Evolutionary conservation across 495 filamentous ascomycete genomes (phyloP), one percentile per base, ranked within the genome.

Genomic region (Staphylotrichum tortipilum): DNA sequence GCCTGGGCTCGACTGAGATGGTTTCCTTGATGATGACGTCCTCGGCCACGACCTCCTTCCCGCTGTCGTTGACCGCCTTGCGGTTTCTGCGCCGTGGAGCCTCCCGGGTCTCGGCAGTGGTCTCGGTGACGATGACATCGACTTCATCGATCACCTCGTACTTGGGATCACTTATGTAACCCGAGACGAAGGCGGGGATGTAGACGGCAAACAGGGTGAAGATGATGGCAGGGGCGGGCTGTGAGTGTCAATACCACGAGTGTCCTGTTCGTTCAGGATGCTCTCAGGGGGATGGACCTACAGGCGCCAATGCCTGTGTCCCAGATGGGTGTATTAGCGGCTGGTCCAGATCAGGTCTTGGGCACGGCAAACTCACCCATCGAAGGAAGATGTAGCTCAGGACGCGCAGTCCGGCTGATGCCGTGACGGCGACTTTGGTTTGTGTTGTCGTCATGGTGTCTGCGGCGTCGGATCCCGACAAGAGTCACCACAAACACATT

Each of bases 361-460:
- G 36, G 38, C 24, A 23, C 34, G 17, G 24, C 37, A 12, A 44
- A 65, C 72, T 55, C 73, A 94, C 89, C 89, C 88, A 95, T 81
- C 92, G 75, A 21, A 96, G 69, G 62, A 96, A 95, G 49, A 89
- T 55, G 60, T 84, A 92, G 47, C 77, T 71, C 11, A 73, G 49
- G 2, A 81, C 21, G 43, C 89, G 76, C 42, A 95, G 58, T 2
- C 59, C 60, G 1, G 75, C 50, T 8, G 89, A 92, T 69, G 67
- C 53, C 29, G 50, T 53, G 12, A 50, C 57, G 22, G 69, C 60
- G 40, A 68, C 35, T 14, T 48, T 63, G 35, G 53, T 62, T 47
- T 67, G 58, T 18, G 50, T 48, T 49, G 53, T 58, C 8, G 57
- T 47, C 58, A 63, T 60, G n/a, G 3, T 40, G 34, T 28, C 22